Conservation (phyloP, 805 yeast genomes). For the Lipomyces oligophaga region DNA sequence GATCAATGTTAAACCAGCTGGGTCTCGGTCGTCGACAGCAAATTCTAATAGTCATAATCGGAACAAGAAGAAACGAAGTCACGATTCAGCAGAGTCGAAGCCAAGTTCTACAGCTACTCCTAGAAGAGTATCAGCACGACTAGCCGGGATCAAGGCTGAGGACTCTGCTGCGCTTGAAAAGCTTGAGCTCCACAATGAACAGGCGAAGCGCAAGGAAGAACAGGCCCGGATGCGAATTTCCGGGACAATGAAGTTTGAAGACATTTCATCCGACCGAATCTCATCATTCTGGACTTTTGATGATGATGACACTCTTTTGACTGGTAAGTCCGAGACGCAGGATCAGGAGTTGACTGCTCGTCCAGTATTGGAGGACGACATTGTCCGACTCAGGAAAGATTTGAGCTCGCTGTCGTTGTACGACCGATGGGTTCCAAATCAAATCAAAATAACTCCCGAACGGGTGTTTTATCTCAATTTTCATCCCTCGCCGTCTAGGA, state of each 20-base stretch:
- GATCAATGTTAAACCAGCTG: no score
- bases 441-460: constrained; percentile 59
- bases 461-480: constrained; percentile 70
- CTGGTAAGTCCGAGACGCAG: constrained; percentile 41
- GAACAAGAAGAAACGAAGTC: background rate
- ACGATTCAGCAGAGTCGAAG: background rate
- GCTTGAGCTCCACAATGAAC: constrained; percentile 37
- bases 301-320: constrained; percentile 13
- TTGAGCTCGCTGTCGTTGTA: constrained; percentile 51
- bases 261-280: constrained; percentile 39
- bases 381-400: constrained; percentile 51
- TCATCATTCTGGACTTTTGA: constrained; percentile 21
- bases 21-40: background rate
- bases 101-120: constrained; percentile 40
- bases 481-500: constrained; percentile 66
- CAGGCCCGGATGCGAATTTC: constrained; percentile 52
- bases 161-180: constrained; percentile 40
- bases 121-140: constrained; percentile 68
- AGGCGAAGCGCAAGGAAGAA: constrained; percentile 32
- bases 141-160: constrained; percentile 67
- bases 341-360: constrained; percentile 6
- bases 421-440: constrained; percentile 60
- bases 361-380: constrained; percentile 45
- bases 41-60: background rate
- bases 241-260: constrained; percentile 63